phyloP scores from a whole-genome alignment of 2,329 filamentous ascomycete species.

The Trichoderma endophyticum region DNA sequence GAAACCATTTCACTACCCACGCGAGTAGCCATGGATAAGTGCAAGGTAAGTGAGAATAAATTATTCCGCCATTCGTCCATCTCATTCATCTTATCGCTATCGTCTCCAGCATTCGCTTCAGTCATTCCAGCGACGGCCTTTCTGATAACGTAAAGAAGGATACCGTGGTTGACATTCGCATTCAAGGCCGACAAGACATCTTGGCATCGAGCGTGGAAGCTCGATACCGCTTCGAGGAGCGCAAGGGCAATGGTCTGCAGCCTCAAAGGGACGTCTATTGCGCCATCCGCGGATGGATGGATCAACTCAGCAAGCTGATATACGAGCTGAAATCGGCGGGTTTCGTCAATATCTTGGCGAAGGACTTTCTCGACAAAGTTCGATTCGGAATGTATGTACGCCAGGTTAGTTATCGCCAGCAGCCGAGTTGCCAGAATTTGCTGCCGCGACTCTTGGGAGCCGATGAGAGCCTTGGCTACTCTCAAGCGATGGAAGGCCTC shows the following conservation, averaged over 20 bases:
- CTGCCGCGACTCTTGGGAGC: slow-evolving; percentile 64
- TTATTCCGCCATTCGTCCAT: slow-evolving; percentile 87
- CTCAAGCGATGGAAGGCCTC: slow-evolving; percentile 82
- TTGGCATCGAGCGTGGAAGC: slow-evolving; percentile 69
- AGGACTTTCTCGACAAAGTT: slow-evolving; percentile 84
- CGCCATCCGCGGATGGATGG: slow-evolving; percentile 72
- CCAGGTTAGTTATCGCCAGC: slow-evolving; percentile 84
- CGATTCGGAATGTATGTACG: slow-evolving; percentile 80
- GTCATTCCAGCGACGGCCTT: slow-evolving; percentile 85
- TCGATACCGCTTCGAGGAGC: slow-evolving; percentile 80
- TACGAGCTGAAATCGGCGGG: slow-evolving; percentile 80
- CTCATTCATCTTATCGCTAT: slow-evolving; percentile 59
- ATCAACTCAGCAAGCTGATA: slow-evolving; percentile 92
- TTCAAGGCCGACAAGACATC: slow-evolving; percentile 91
- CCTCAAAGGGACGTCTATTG: slow-evolving; percentile 65
- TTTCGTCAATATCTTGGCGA: slow-evolving; percentile 84
- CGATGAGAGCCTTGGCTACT: slow-evolving; percentile 74
- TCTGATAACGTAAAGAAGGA: slow-evolving; percentile 86
- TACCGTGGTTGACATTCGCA: slow-evolving; percentile 92
- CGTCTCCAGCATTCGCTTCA: slow-evolving; percentile 49
- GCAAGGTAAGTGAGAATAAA: slow-evolving; percentile 81
- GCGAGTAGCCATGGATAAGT: slow-evolving; percentile 70
- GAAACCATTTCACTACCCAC: slow-evolving; percentile 81
- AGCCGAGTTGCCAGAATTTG: slow-evolving; percentile 77
- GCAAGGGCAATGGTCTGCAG: slow-evolving; percentile 80